Evolutionary conservation across 2,329 filamentous ascomycete genomes (phyloP).

Genomic region (Alternaria sp.): DNA sequence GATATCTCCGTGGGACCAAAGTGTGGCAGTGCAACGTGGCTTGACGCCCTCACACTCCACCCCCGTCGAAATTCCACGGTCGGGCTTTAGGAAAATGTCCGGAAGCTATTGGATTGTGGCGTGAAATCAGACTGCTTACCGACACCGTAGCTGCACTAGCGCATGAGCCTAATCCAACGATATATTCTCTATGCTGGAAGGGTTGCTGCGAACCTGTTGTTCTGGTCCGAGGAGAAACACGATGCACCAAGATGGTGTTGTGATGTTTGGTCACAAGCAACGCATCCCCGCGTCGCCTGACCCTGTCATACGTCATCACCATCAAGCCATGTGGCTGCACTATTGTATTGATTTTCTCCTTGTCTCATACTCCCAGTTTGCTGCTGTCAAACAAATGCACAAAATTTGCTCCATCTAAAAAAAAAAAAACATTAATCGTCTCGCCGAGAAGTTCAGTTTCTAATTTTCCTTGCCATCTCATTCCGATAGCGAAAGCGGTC

Average conservation of each 20-base stretch:
- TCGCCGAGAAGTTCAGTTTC: too few species aligned
- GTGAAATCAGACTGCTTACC: background rate
- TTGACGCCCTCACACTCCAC: background rate
- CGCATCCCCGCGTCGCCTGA: constrained; percentile 12
- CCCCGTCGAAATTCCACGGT: background rate
- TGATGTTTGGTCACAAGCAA: constrained; percentile 7
- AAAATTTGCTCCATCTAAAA: background rate
- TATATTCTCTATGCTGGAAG: background rate
- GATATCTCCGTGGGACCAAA: background rate
- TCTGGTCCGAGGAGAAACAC: background rate
- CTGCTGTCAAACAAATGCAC: background rate
- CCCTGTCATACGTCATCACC: constrained; percentile 3
- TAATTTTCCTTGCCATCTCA: background rate
- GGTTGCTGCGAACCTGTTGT: background rate
- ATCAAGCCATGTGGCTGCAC: constrained; percentile 4
- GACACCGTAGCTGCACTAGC: constrained; percentile 1
- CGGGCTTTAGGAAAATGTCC: background rate
- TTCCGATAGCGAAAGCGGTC: background rate
- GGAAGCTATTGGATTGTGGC: background rate
- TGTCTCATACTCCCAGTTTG: background rate
- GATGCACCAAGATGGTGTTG: background rate
- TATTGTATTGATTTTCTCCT: background rate
- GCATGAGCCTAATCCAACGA: background rate
- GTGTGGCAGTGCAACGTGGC: background rate
- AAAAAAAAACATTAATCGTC: too few species aligned